Conservation (phyloP, 208 protist genomes). For the Leishmania martiniquensis region DNA sequence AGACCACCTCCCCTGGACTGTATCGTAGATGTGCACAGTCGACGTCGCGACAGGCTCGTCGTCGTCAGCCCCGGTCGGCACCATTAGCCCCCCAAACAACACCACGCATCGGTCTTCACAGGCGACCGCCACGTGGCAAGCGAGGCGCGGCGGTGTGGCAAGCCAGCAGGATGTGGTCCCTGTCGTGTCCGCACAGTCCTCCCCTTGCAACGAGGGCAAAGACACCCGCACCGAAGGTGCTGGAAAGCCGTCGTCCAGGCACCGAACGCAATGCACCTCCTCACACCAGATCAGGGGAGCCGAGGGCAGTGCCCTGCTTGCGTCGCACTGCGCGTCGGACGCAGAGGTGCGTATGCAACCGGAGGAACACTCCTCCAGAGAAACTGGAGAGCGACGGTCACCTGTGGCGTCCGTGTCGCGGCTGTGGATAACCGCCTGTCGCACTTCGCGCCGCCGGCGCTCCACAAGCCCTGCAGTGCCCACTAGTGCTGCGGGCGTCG, state of each 20-base stretch:
- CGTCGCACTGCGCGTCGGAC: not conserved
- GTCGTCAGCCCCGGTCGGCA: not conserved
- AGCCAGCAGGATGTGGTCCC: not conserved
- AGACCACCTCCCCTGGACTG: conserved; percentile 36
- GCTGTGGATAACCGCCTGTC: not conserved
- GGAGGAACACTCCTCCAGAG: not conserved
- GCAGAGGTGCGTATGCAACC: not conserved
- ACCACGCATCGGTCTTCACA: conserved; percentile 39
- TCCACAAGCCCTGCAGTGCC: conserved; percentile 15
- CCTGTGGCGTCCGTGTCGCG: not conserved
- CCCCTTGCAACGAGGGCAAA: not conserved
- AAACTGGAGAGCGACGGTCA: not conserved
- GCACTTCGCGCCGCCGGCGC: conserved; percentile 27
- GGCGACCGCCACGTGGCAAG: conserved; percentile 53
- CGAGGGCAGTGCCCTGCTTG: not conserved
- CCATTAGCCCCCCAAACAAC: conserved; percentile 50
- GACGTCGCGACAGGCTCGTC: conserved; percentile 29
- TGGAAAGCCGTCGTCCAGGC: conserved; percentile 17
- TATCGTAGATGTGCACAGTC: conserved; percentile 48
- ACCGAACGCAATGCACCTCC: conserved; percentile 18
- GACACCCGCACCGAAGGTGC: conserved; percentile 18
- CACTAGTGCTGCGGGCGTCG: not conserved
- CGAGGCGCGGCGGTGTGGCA: conserved; percentile 34
- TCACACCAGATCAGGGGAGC: conserved; percentile 22
- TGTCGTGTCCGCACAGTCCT: not conserved